These are phyloP conservation scores for Nicotiana noctiflora DNA, from an alignment of 257 asterid genomes.

Conservation along the genomic window DNA sequence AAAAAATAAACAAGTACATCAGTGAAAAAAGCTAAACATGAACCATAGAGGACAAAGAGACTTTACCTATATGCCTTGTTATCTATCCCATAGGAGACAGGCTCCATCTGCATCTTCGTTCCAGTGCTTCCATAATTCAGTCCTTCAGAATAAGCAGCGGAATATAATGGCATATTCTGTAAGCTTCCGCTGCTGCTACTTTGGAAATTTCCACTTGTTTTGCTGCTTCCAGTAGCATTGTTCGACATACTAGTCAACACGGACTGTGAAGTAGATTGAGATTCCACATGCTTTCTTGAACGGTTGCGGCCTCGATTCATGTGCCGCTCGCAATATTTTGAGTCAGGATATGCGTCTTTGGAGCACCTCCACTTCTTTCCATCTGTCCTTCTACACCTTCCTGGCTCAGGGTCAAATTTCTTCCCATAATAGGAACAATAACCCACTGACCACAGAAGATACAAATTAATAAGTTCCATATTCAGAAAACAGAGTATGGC, in stretches of 20 bases:
- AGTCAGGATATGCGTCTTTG: conserved; percentile 20
- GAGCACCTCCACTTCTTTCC: conserved; percentile 26
- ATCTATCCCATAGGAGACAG: conserved; percentile 47
- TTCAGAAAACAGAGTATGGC: neutral
- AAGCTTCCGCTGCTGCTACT: conserved; percentile 47
- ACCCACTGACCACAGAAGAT: conserved; percentile 7
- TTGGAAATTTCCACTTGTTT: conserved; percentile 37
- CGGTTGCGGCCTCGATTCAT: conserved; percentile 23
- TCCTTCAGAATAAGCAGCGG: conserved; percentile 48
- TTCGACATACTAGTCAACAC: conserved; percentile 54
- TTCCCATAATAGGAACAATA: conserved; percentile 13
- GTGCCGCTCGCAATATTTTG: conserved; percentile 24
- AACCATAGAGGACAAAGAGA: neutral
- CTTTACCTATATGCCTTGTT: conserved; percentile 63
- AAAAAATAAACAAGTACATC: neutral
- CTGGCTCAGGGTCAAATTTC: conserved; percentile 21
- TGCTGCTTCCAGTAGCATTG: conserved; percentile 44
- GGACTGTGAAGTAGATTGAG: conserved; percentile 75
- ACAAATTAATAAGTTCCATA: neutral
- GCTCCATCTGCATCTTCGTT: conserved; percentile 77
- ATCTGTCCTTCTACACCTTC: conserved; percentile 21
- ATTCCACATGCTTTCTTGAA: conserved; percentile 32
- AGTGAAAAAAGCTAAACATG: neutral
- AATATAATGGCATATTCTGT: conserved; percentile 49
- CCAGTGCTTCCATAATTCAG: conserved; percentile 48